A percentile compares a stretch with the other conserved stretches of the same genome.
Conservation (phyloP, 2,329 filamentous ascomycete genomes). For the Ophiostoma australiae region DNA sequence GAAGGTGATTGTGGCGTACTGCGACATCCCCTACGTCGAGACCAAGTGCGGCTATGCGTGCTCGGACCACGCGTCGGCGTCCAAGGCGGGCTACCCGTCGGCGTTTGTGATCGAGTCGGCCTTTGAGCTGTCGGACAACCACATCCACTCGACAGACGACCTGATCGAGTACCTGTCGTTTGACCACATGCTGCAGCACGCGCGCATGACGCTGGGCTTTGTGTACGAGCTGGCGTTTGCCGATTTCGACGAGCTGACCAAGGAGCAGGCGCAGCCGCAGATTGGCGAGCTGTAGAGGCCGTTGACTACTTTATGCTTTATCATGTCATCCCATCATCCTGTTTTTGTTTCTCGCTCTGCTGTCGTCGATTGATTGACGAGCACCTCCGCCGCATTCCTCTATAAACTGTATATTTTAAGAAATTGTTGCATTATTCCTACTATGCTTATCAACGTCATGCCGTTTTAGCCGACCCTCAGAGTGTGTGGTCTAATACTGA, state of each 20-base stretch:
- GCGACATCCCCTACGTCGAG: slow-evolving; percentile 59
- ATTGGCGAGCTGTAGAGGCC: slow-evolving; percentile 29
- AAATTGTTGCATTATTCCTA: background rate
- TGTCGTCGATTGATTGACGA: no score
- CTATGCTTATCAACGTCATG: background rate
- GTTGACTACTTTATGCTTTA: background rate
- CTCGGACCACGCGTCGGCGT: slow-evolving; percentile 65
- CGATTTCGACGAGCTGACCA: slow-evolving; percentile 34
- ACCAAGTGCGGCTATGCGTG: slow-evolving; percentile 54
- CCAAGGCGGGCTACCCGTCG: slow-evolving; percentile 60
- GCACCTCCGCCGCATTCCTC: no score
- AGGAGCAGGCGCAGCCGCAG: slow-evolving; percentile 23
- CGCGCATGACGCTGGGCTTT: slow-evolving; percentile 46
- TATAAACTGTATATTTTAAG: background rate
- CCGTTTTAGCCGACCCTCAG: background rate
- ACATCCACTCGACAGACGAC: slow-evolving; percentile 70
- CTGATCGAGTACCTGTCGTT: slow-evolving; percentile 64
- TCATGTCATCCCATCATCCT: background rate
- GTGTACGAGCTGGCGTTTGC: slow-evolving; percentile 44
- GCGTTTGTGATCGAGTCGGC: slow-evolving; percentile 60
- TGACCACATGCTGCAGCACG: slow-evolving; percentile 62
- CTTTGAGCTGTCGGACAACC: slow-evolving; percentile 58
- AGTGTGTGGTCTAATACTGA: background rate
- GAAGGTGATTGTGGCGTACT: slow-evolving; percentile 79
- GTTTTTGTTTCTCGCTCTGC: background rate